These are phyloP conservation scores for Copromyces sp. DNA, from an alignment of 495 filamentous ascomycete genomes.

Conservation along the genomic window DNA sequence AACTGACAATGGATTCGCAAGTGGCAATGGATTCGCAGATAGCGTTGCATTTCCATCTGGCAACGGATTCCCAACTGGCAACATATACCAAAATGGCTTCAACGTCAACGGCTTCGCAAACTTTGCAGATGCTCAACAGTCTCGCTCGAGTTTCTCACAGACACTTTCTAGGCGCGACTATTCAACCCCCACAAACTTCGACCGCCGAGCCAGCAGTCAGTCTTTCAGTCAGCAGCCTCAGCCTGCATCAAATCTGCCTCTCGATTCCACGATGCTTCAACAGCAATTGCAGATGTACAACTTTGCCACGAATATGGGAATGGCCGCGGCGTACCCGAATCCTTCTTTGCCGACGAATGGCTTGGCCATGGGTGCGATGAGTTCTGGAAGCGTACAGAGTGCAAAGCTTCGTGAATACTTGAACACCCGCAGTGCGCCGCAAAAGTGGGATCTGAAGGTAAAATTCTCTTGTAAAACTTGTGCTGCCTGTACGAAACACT, in stretches of 20 bases:
- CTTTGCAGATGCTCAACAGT: background rate
- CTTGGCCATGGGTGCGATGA: background rate
- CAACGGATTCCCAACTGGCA: background rate
- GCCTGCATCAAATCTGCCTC: conserved; percentile 8
- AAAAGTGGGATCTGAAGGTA: conserved; percentile 68
- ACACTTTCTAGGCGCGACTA: background rate
- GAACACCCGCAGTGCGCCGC: conserved; percentile 52
- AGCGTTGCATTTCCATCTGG: background rate
- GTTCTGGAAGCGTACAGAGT: conserved; percentile 53
- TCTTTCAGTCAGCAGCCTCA: conserved; percentile 20
- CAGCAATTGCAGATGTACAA: conserved; percentile 11
- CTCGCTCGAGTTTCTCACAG: background rate
- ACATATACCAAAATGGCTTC: background rate
- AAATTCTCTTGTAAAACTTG: conserved; percentile 3
- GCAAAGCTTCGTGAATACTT: conserved; percentile 69
- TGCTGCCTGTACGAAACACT: background rate
- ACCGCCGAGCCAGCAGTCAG: conserved; percentile 17
- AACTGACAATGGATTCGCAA: background rate
- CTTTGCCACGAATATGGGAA: background rate
- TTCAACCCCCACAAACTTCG: conserved; percentile 13
- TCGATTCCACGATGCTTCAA: conserved; percentile 9
- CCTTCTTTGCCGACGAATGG: background rate
- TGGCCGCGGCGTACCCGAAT: background rate
- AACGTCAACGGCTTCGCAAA: background rate
- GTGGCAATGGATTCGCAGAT: background rate